These are phyloP conservation scores for Buddleja alternifolia DNA, from an alignment of 257 asterid genomes.

Conservation along the genomic window DNA sequence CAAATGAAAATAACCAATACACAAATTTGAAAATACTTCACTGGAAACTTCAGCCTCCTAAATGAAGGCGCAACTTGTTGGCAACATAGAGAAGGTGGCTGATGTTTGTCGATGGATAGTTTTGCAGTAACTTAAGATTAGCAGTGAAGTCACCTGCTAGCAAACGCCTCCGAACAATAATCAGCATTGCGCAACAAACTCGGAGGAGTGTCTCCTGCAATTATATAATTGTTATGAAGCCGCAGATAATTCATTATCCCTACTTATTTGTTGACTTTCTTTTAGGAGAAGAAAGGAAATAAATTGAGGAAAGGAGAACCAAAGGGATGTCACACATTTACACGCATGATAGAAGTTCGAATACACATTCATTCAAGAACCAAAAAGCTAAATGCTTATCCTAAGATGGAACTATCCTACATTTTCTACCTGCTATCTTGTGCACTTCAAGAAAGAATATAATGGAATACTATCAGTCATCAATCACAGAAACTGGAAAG, in stretches of 20 bases:
- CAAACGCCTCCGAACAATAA: conserved; percentile 79
- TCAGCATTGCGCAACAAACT: conserved; percentile 90
- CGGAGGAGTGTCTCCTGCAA: conserved; percentile 88
- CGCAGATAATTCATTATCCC: neutral
- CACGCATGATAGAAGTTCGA: neutral
- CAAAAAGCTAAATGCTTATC: neutral
- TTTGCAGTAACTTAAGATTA: conserved; percentile 85
- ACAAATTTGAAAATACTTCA: conserved; percentile 7
- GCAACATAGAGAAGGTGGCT: conserved; percentile 95
- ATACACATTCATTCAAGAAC: neutral
- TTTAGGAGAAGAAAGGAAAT: neutral
- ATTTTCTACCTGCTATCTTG: neutral
- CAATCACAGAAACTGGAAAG: neutral
- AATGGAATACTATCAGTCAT: neutral
- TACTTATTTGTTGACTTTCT: neutral
- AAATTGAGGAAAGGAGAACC: neutral
- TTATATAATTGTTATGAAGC: conserved; percentile 6
- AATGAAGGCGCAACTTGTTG: conserved; percentile 61
- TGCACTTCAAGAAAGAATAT: neutral
- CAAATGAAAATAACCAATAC: conserved; percentile 11
- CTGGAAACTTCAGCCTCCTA: conserved; percentile 32
- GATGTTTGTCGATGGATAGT: conserved; percentile 83
- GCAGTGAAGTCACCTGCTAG: conserved; percentile 96
- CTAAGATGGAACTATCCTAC: neutral
- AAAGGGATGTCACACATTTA: neutral